A percentile compares a stretch with the other conserved stretches of the same genome.
Evolutionary conservation across 345 rosid species (phyloP).

Genomic region (Turritis glabra): DNA sequence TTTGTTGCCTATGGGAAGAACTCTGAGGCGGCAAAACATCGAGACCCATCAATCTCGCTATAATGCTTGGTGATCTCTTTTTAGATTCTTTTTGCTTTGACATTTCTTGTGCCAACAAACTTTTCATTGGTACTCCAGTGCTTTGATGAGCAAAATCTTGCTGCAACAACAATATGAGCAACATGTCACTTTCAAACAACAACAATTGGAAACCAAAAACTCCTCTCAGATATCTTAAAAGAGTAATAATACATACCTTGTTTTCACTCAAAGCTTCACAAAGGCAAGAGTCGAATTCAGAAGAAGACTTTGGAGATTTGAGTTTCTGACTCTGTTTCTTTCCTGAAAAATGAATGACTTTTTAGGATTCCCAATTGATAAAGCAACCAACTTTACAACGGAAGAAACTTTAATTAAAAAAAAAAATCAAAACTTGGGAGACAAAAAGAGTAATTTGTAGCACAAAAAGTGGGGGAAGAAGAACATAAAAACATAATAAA

Average conservation of each 20-base stretch:
- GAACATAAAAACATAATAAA: constrained; percentile 13
- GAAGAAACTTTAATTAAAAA: constrained; percentile 1
- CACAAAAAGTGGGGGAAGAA: constrained; percentile 33
- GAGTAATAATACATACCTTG: constrained; percentile 46
- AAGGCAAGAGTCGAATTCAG: constrained; percentile 52
- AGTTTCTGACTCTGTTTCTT: constrained; percentile 49
- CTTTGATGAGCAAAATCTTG: constrained; percentile 46
- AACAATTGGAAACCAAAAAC: not conserved
- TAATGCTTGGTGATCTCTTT: constrained; percentile 73
- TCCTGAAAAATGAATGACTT: constrained; percentile 55
- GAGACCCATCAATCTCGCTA: constrained; percentile 95
- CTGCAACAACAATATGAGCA: constrained; percentile 48
- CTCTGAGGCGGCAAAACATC: constrained; percentile 75
- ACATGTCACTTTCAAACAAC: constrained; percentile 28
- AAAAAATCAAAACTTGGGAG: constrained; percentile 11
- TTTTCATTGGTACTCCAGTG: constrained; percentile 63
- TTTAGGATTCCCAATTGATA: constrained; percentile 21
- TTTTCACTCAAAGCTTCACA: constrained; percentile 49
- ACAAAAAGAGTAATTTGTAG: constrained; percentile 30
- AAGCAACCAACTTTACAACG: constrained; percentile 35
- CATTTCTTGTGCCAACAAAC: constrained; percentile 83
- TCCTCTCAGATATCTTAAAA: constrained; percentile 19
- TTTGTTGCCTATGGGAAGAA: constrained; percentile 48
- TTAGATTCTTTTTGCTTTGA: constrained; percentile 67
- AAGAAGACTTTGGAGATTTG: constrained; percentile 47